Conservation (phyloP, 2,329 filamentous ascomycete genomes). For the Mycocentrospora acerina region DNA sequence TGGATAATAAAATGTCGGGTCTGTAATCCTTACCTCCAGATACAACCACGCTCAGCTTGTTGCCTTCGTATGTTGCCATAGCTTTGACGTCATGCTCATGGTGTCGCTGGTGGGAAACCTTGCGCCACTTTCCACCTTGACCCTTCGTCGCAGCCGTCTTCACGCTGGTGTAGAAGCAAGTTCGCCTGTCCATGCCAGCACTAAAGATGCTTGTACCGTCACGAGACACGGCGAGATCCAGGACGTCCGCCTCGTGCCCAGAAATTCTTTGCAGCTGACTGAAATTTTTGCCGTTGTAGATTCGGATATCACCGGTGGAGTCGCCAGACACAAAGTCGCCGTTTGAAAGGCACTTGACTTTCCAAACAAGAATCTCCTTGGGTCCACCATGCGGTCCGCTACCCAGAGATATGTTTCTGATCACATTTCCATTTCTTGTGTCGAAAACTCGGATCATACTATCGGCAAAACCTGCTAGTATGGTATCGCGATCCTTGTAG, state of each 20-base stretch:
- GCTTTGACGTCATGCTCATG: slow-evolving; percentile 95
- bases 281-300: slow-evolving; percentile 93
- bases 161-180: slow-evolving; percentile 70
- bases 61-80: slow-evolving; percentile 85
- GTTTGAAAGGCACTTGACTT: slow-evolving; percentile 81
- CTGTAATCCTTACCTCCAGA: slow-evolving; percentile 71
- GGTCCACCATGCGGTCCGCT: slow-evolving; percentile 73
- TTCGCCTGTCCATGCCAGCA: slow-evolving; percentile 87
- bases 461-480: slow-evolving; percentile 93
- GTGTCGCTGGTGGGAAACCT: slow-evolving; percentile 81
- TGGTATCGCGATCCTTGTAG: slow-evolving; percentile 80
- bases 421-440: slow-evolving; percentile 71
- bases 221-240: slow-evolving; percentile 79
- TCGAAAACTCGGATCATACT: slow-evolving; percentile 92
- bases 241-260: slow-evolving; percentile 83
- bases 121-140: slow-evolving; percentile 67
- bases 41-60: slow-evolving; percentile 79
- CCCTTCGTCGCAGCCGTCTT: slow-evolving; percentile 24
- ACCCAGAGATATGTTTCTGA: slow-evolving; percentile 84
- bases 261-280: slow-evolving; percentile 83
- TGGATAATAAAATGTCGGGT: slow-evolving; percentile 27
- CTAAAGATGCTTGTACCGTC: slow-evolving; percentile 84
- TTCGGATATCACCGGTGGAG: slow-evolving; percentile 87
- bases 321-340: slow-evolving; percentile 94
- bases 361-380: slow-evolving; percentile 89